Evolutionary conservation across 2,329 filamentous ascomycete genomes (phyloP), one percentile per base, ranked within the genome.

Genomic region (Fusarium temperatum): DNA sequence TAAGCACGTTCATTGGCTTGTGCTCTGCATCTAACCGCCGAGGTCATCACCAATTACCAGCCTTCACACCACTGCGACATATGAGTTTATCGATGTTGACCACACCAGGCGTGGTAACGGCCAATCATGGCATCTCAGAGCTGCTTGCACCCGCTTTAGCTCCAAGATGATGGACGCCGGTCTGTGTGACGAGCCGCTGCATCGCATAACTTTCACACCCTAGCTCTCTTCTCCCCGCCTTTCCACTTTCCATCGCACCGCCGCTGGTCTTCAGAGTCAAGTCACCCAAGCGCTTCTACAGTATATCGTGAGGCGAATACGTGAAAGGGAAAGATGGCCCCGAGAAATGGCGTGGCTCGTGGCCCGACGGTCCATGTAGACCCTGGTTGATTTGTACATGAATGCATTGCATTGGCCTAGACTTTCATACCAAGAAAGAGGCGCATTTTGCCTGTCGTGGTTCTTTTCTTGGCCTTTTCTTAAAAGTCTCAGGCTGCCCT

Each of bases 11-110:
- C 66, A 84, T 85, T 84, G 83, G 83, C 66, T 68, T 35, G 48
- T 58, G 57, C 56, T 67, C 47, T 63, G 47, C 69, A 75, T 81
- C 77, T 84, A 85, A 79, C 84, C 84, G 84, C 84, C 83, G 80
- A 80, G 57, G 77, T 53, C 62, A 63, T 75, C 75, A 65, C 80
- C 75, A 81, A 79, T 80, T 75, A 79, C 75, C 70, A 76, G 74
- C 75, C 66, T 60, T 69, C 66, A 63, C 70, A 72, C 70, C 38
- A 54, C 71, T 53, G 32, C 53, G 47, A 54, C 68, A 58, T 30
- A 53, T 59, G 56, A 61, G 55, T 59, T 65, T 69, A 73, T 72
- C 69, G 59, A 73, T 69, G 32, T 60, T 56, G 70, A 44, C 59
- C 66, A 54, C 55, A 73, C 65, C 36, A 42, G 36, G 41, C 24